Conservation (phyloP, 768 basidiomycete genomes). For the Botryobasidium botryosum region DNA sequence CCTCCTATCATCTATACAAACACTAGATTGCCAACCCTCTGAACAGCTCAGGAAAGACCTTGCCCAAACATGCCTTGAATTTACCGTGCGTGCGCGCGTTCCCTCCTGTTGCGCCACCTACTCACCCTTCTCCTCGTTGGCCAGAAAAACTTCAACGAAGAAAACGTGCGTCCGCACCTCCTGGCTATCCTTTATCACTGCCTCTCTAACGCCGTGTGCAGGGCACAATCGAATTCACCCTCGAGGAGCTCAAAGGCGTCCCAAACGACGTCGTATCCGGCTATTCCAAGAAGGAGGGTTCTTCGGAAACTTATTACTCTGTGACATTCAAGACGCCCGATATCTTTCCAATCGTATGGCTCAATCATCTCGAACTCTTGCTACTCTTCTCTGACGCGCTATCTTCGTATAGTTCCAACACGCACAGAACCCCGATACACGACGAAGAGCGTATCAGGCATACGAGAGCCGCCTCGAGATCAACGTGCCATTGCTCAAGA, state of each 20-base stretch:
- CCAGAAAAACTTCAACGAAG: slow-evolving; percentile 82
- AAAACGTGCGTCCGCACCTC: too few species aligned
- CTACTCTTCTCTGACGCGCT: neutral
- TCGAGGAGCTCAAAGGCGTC: slow-evolving; percentile 63
- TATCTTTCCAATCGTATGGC: slow-evolving; percentile 53
- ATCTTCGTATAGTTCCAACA: slow-evolving; percentile 52
- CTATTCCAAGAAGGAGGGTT: slow-evolving; percentile 39
- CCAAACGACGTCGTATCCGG: slow-evolving; percentile 66
- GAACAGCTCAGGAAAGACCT: slow-evolving; percentile 51
- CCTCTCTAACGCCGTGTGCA: slow-evolving; percentile 16
- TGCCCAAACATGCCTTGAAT: slow-evolving; percentile 59
- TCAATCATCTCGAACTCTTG: neutral
- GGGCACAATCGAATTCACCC: slow-evolving; percentile 47
- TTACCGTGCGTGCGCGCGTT: slow-evolving; percentile 34
- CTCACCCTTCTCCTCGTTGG: neutral
- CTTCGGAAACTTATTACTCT: slow-evolving; percentile 40
- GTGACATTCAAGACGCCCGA: slow-evolving; percentile 73
- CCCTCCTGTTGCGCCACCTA: neutral
- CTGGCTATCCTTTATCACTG: slow-evolving; percentile 12
- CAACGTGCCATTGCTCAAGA: slow-evolving; percentile 55
- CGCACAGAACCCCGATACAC: slow-evolving; percentile 51
- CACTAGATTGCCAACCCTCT: neutral
- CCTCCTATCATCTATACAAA: neutral
- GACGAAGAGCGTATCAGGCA: slow-evolving; percentile 44
- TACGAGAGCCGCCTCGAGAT: slow-evolving; percentile 49